These are phyloP conservation scores for Penicillium waksmanii DNA, from an alignment of 495 filamentous ascomycete species.

Conservation along the genomic window DNA sequence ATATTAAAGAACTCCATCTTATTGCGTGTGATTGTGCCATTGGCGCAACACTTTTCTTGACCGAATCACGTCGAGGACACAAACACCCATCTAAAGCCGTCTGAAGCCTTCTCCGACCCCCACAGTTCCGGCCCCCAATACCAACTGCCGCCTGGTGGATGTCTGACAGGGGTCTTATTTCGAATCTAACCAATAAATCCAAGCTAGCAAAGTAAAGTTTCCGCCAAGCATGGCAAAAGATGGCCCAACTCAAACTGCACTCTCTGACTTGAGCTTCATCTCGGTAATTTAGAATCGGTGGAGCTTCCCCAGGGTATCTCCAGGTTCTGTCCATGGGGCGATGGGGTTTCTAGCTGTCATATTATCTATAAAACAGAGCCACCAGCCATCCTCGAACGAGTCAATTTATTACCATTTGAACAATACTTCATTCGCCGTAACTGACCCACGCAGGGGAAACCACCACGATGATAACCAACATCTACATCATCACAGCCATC, in stretches of 20 bases:
- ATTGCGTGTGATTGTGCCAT: too few relatives aligned
- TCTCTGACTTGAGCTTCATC: background rate
- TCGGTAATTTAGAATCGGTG: background rate
- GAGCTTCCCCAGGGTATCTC: background rate
- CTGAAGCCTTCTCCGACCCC: too few relatives aligned
- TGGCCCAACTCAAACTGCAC: background rate
- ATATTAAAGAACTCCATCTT: too few relatives aligned
- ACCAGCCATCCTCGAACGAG: background rate
- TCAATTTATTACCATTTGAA: background rate
- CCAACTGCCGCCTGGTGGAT: too few relatives aligned
- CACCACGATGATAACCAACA: slow-evolving; percentile 28
- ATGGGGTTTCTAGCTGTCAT: background rate
- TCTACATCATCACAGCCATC: slow-evolving; percentile 35
- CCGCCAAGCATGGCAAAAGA: background rate
- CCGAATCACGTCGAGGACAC: too few relatives aligned
- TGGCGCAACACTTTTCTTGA: too few relatives aligned
- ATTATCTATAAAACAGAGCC: background rate
- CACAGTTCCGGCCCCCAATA: too few relatives aligned
- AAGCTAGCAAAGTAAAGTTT: background rate
- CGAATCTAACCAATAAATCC: background rate
- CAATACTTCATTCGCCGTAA: background rate
- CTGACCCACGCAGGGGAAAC: background rate
- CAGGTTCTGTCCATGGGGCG: background rate
- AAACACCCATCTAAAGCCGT: too few relatives aligned
- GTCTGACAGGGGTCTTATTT: too few relatives aligned